Percentiles rank a stretch among this genome's conserved stretches.
phyloP scores from a whole-genome alignment of 1,284 basidiomycete species.

The Puccinia brachypodii region DNA sequence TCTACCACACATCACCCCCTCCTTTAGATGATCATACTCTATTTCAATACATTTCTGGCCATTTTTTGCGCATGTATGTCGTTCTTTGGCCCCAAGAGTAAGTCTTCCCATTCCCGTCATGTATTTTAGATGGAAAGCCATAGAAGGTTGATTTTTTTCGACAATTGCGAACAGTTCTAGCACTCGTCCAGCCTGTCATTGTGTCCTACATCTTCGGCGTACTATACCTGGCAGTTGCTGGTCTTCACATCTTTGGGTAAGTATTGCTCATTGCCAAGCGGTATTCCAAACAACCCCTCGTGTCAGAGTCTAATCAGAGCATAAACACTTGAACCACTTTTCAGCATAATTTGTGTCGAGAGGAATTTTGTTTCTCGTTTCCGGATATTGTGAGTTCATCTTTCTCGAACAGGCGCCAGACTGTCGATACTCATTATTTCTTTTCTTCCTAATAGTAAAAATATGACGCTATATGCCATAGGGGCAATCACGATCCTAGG shows the following conservation, averaged over 20 bases:
- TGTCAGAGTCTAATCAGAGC: neutral
- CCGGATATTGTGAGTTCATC: constrained; percentile 32
- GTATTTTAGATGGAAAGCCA: too few species aligned
- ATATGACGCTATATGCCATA: constrained; percentile 9
- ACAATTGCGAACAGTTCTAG: constrained; percentile 22
- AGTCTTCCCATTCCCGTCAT: neutral
- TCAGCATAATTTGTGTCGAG: constrained; percentile 35
- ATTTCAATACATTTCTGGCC: constrained; percentile 25
- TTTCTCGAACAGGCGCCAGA: neutral
- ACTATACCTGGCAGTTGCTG: constrained; percentile 12
- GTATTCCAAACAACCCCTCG: neutral
- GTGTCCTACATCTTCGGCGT: constrained; percentile 35
- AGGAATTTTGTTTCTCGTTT: constrained; percentile 22
- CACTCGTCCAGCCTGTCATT: constrained; percentile 30
- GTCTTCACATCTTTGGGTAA: constrained; percentile 38
- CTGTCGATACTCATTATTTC: neutral
- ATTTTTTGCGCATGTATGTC: constrained; percentile 35
- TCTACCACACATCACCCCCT: neutral
- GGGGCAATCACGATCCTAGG: constrained; percentile 8
- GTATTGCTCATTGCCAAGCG: neutral
- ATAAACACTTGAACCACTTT: neutral
- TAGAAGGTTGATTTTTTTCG: neutral
- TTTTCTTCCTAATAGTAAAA: constrained; percentile 17
- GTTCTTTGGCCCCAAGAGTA: constrained; percentile 44
- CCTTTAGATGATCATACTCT: constrained; percentile 42